Base-by-base conservation (phyloP, 345 rosid species). In the Eucalyptus polyanthemos region DNA sequence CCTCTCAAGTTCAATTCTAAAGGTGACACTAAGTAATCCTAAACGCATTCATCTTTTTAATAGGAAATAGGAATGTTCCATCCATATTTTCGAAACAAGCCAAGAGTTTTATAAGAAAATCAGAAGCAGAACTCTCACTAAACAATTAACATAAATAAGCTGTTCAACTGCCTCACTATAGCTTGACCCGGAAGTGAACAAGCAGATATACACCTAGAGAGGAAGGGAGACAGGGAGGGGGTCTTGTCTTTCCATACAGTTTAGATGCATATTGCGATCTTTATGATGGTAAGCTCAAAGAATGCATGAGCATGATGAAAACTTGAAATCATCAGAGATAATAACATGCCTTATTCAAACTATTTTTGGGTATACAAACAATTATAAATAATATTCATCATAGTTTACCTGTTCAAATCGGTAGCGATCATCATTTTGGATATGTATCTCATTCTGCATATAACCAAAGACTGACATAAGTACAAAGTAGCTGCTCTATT, bases 401-500 rank as follows among this genome's bases (percentile, higher is more conserved):
- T 50, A 67, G 9, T 37, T 80, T 93, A 96, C 99, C 99, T 97
- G 99, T 89, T 97, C 99, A 91, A 94, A 96, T 89, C 99, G 97
- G 89, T 97, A 96, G 69, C 90, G 49, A 88, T 96, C 98, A 29
- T 90, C 93, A 62, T 97, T 97, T 91, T 97, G 99, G 90, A 95
- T 93, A 53, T 50, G 50, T 89, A 97, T 97, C 94, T 97, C 99
- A 91, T 91, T 94, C 99, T 97, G 99, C 96, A 92, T 86, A 62
- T 27, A 16, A 60, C 76, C 86, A 22, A 45, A 60, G 54, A 86
- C 88, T 51, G 65, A 51, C 47, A 27, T 87, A 67, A 87, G 44
- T 89, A 34, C 47, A 56, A 17, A 88, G 76, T 83, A 34, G 45
- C 40, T 76, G 22, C 47, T 72, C 56, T 6, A 40, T 40, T 76